Evolutionary conservation across 2,329 filamentous ascomycete species (phyloP).

Genomic region (Escovopsis sp.): DNA sequence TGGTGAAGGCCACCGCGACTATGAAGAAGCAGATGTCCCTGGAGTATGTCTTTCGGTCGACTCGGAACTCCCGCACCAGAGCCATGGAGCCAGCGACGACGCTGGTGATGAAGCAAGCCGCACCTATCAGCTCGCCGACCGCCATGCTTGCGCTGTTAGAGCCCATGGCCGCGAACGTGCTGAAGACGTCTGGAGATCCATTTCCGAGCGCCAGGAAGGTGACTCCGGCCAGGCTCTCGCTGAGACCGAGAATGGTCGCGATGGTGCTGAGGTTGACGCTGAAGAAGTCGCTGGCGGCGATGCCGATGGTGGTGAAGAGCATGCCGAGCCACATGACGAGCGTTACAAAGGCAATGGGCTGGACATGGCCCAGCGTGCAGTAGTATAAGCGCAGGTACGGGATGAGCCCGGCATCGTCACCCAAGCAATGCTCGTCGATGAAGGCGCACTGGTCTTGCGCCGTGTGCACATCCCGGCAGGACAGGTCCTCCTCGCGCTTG

Average conservation of each 20-base stretch:
- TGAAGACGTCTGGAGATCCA: conserved; percentile 95
- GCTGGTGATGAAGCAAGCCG: conserved; percentile 88
- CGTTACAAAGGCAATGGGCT: conserved; percentile 64
- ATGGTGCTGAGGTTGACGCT: conserved; percentile 94
- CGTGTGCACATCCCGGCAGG: conserved; percentile 69
- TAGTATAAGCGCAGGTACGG: conserved; percentile 88
- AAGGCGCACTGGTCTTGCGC: conserved; percentile 76
- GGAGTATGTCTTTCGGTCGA: conserved; percentile 78
- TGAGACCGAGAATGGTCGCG: conserved; percentile 74
- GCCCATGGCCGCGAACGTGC: conserved; percentile 94
- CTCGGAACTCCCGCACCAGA: conserved; percentile 84
- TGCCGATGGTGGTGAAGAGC: conserved; percentile 92
- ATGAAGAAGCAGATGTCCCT: conserved; percentile 90
- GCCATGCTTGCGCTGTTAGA: conserved; percentile 96
- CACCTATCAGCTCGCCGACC: conserved; percentile 86
- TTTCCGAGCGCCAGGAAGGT: conserved; percentile 96
- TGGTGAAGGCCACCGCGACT: conserved; percentile 69
- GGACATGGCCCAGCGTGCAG: conserved; percentile 53
- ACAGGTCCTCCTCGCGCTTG: conserved; percentile 18
- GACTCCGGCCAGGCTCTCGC: conserved; percentile 89
- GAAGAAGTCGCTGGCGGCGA: conserved; percentile 96
- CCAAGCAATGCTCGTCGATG: conserved; percentile 64
- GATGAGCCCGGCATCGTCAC: conserved; percentile 80
- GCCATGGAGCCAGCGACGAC: conserved; percentile 97
- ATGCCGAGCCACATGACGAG: conserved; percentile 73